phyloP scores from a whole-genome alignment of 177 flowering plant species.

The Vitis hybrid region DNA sequence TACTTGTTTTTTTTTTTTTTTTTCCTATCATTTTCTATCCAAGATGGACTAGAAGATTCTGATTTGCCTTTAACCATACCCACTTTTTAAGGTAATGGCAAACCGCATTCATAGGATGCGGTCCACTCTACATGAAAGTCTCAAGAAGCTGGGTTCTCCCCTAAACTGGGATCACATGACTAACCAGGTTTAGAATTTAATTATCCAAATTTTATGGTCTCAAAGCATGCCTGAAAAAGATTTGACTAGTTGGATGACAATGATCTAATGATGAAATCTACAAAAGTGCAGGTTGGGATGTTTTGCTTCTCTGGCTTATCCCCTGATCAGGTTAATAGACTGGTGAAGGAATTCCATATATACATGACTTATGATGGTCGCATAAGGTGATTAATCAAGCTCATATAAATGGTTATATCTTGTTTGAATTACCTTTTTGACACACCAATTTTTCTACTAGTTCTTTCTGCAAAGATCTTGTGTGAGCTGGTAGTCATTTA shows the following conservation, averaged over 20 bases:
- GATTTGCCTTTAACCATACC: neutral
- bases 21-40: neutral
- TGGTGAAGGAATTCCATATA: conserved; percentile 30
- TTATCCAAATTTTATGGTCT: no score
- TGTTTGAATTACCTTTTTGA: no score
- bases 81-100: conserved; percentile 23
- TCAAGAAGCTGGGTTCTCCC: conserved; percentile 29
- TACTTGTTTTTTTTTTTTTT: neutral
- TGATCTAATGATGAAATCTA: neutral
- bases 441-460: no score
- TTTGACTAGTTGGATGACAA: no score
- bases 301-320: conserved; percentile 37
- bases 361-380: conserved; percentile 39
- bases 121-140: conserved; percentile 18
- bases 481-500: no score
- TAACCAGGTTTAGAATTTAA: conserved; percentile 26
- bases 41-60: neutral
- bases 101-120: conserved; percentile 28
- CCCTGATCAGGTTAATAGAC: conserved; percentile 28
- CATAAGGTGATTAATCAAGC: conserved; percentile 23
- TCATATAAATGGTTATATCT: no score
- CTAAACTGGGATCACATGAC: conserved; percentile 40
- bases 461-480: no score
- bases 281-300: conserved; percentile 36
- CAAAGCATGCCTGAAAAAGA: no score